These are phyloP conservation scores for Podospora conica DNA, from an alignment of 495 filamentous ascomycete genomes.

Conservation along the genomic window DNA sequence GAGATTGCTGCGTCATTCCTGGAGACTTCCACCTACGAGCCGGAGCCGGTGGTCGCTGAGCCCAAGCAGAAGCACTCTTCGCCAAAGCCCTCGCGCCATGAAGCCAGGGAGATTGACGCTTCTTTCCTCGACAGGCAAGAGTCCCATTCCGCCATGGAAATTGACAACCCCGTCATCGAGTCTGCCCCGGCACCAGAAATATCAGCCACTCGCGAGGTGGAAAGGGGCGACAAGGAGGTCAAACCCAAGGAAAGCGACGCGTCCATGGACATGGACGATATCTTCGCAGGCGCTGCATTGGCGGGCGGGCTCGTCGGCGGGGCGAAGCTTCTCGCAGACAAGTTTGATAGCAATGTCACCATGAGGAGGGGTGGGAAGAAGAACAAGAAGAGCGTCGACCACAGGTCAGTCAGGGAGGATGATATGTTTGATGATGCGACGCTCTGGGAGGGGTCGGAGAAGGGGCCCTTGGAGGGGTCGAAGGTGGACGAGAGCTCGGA, in stretches of 20 bases:
- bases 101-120: background rate
- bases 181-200: background rate
- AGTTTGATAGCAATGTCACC: constrained; percentile 24
- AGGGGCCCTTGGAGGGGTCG: constrained; percentile 25
- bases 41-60: background rate
- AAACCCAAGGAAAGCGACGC: constrained; percentile 9
- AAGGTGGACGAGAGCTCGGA: constrained; percentile 11
- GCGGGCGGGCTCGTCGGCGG: constrained; percentile 24
- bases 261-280: constrained; percentile 3
- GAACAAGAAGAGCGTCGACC: constrained; percentile 20
- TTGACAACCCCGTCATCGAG: background rate
- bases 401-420: constrained; percentile 30
- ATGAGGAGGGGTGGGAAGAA: constrained; percentile 2
- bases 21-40: background rate
- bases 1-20: constrained; percentile 12
- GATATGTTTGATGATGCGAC: constrained; percentile 40
- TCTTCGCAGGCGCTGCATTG: constrained; percentile 13
- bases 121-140: background rate
- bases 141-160: background rate
- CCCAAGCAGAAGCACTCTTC: background rate
- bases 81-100: background rate
- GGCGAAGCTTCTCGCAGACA: constrained; percentile 21
- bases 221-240: background rate
- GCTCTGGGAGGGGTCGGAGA: constrained; percentile 51
- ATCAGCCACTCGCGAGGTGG: constrained; percentile 6